Percentiles rank a stretch among this genome's conserved stretches.
Evolutionary conservation across 805 yeast species (phyloP).

Genomic region (Pichia kluyveri): DNA sequence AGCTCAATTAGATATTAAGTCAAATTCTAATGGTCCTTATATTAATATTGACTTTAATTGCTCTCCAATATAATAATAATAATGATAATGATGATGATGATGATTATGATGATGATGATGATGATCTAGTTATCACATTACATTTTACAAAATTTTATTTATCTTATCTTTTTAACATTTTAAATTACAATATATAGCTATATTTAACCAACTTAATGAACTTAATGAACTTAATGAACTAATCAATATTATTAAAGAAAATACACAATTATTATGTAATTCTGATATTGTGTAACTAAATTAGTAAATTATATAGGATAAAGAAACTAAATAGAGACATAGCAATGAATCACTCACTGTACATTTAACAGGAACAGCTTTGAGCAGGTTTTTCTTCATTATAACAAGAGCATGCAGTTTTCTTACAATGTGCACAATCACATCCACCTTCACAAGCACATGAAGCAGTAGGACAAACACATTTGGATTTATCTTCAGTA

Average conservation of each 20-base stretch:
- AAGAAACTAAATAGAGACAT: no score
- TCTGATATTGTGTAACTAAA: no score
- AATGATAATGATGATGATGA: background rate
- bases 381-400: background rate
- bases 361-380: background rate
- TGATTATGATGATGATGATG: no score
- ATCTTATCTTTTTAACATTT: no score
- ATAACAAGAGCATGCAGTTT: background rate
- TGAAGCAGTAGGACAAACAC: slow-evolving; percentile 6
- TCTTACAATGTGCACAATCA: slow-evolving; percentile 4
- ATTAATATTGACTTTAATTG: slow-evolving; percentile 51
- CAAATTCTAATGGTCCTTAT: slow-evolving; percentile 57
- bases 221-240: no score
- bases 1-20: slow-evolving; percentile 51
- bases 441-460: slow-evolving; percentile 6
- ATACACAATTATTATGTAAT: no score
- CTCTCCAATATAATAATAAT: background rate
- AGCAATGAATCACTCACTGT: background rate
- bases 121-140: background rate
- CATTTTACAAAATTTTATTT: no score
- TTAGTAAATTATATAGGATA: no score
- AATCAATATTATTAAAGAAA: no score
- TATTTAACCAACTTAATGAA: no score
- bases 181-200: no score
- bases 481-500: slow-evolving; percentile 1